These are phyloP conservation scores for Zhuliangozyma parablackwelliae DNA, from an alignment of 1,139 yeast species.

Conservation along the genomic window DNA sequence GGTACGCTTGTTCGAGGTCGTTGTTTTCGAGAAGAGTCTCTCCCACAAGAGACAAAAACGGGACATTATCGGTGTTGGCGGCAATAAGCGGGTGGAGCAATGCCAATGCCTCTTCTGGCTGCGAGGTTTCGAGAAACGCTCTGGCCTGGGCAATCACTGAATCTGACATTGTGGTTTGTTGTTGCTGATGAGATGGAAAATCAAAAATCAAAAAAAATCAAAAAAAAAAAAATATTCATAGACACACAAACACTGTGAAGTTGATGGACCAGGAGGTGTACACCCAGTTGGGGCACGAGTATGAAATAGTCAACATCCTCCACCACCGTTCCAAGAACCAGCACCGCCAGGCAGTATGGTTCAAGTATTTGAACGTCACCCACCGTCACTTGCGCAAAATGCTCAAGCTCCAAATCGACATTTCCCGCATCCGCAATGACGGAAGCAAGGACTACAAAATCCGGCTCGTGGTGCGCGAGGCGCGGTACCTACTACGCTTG, in stretches of 20 bases:
- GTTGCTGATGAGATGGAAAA: background rate
- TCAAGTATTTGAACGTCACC: slow-evolving; percentile 62
- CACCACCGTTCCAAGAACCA: slow-evolving; percentile 75
- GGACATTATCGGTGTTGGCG: slow-evolving; percentile 24
- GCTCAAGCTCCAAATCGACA: slow-evolving; percentile 18
- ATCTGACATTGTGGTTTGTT: slow-evolving; percentile 6
- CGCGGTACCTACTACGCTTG: slow-evolving; percentile 33
- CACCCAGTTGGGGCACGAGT: slow-evolving; percentile 35
- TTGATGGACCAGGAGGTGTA: slow-evolving; percentile 10
- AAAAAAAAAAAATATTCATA: background rate
- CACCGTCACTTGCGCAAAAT: slow-evolving; percentile 53
- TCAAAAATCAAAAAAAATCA: no score
- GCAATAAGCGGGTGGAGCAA: slow-evolving; percentile 27
- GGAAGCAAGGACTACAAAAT: slow-evolving; percentile 7
- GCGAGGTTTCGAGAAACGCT: slow-evolving; percentile 35
- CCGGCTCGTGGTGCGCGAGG: slow-evolving; percentile 17
- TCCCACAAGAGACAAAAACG: slow-evolving; percentile 48
- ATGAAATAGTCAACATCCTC: slow-evolving; percentile 52
- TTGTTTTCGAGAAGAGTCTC: slow-evolving; percentile 78
- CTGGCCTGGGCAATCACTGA: slow-evolving; percentile 18
- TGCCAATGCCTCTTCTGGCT: slow-evolving; percentile 38
- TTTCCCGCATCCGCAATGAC: slow-evolving; percentile 12
- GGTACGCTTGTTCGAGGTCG: slow-evolving; percentile 73
- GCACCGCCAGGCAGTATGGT: slow-evolving; percentile 73
- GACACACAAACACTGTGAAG: no score